Conservation (phyloP, 495 filamentous ascomycete species). For the Sabuloglossum arenarium region DNA sequence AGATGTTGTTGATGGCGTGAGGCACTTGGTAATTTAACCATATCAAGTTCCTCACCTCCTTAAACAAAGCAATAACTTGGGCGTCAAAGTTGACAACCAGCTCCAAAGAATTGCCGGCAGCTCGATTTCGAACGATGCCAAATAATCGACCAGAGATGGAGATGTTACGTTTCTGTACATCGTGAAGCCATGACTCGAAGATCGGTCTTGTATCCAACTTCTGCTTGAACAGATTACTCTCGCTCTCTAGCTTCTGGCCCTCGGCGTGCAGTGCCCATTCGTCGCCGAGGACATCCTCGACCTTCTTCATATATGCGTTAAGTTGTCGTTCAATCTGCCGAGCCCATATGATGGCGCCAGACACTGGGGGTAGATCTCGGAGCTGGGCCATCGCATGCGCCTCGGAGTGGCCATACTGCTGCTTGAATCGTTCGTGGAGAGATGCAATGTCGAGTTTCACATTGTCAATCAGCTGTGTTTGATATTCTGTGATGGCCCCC, state of each 20-base stretch:
- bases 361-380: constrained; percentile 83
- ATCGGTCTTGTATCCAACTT: constrained; percentile 86
- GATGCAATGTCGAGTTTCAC: constrained; percentile 87
- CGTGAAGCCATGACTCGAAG: constrained; percentile 85
- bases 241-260: constrained; percentile 76
- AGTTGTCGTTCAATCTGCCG: constrained; percentile 91
- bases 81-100: constrained; percentile 90
- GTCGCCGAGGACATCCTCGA: constrained; percentile 81
- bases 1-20: constrained; percentile 81
- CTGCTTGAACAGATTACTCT: constrained; percentile 80
- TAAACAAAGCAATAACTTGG: constrained; percentile 92
- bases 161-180: constrained; percentile 68
- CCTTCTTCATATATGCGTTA: constrained; percentile 89
- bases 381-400: constrained; percentile 95
- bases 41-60: constrained; percentile 89
- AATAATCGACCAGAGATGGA: constrained; percentile 84
- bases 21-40: constrained; percentile 89
- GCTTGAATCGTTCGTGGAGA: constrained; percentile 92
- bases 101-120: constrained; percentile 68
- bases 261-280: constrained; percentile 90
- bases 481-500: constrained; percentile 92
- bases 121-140: constrained; percentile 66
- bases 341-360: constrained; percentile 92
- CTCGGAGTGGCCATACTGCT: constrained; percentile 94
- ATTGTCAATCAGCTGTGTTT: constrained; percentile 89